phyloP scores from a whole-genome alignment of 371 early-diverging fungal genomes.

The Mucor plumbeus region DNA sequence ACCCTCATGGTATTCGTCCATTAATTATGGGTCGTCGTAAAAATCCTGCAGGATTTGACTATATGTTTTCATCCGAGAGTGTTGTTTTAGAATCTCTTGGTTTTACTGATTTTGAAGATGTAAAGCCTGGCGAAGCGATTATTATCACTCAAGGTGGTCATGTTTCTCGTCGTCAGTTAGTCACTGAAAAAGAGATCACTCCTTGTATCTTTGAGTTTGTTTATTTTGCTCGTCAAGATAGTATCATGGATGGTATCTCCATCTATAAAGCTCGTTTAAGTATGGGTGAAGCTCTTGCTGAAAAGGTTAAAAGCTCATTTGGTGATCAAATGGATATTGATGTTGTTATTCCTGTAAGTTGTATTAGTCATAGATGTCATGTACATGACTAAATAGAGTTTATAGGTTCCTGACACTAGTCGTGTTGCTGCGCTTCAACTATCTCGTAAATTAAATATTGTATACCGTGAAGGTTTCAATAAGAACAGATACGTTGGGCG shows the following conservation, averaged over 20 bases:
- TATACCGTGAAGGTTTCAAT: conserved; percentile 97
- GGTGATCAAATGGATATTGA: conserved; percentile 86
- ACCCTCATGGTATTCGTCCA: conserved; percentile 96
- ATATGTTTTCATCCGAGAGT: conserved; percentile 97
- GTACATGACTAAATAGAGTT: background rate
- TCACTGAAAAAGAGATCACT: conserved; percentile 63
- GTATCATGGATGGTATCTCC: conserved; percentile 95
- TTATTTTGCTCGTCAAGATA: conserved; percentile 97
- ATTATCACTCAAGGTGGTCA: conserved; percentile 78
- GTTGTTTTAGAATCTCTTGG: conserved; percentile 91
- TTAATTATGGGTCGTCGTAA: conserved; percentile 87
- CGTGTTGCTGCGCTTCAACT: conserved; percentile 94
- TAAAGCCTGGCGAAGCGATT: conserved; percentile 91
- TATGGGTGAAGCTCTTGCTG: conserved; percentile 96
- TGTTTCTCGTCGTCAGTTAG: conserved; percentile 69
- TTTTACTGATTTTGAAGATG: conserved; percentile 86
- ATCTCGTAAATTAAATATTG: conserved; percentile 81
- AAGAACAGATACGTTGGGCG: conserved; percentile 98
- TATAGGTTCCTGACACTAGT: conserved; percentile 93
- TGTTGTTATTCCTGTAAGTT: conserved; percentile 91
- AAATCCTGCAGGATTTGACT: conserved; percentile 68
- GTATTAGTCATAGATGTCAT: background rate
- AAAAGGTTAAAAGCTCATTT: conserved; percentile 70
- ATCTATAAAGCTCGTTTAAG: conserved; percentile 95
- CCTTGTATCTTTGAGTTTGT: conserved; percentile 99